Conservation (phyloP, 2,329 filamentous ascomycete genomes). For the Raffaelea deltoideospora region DNA sequence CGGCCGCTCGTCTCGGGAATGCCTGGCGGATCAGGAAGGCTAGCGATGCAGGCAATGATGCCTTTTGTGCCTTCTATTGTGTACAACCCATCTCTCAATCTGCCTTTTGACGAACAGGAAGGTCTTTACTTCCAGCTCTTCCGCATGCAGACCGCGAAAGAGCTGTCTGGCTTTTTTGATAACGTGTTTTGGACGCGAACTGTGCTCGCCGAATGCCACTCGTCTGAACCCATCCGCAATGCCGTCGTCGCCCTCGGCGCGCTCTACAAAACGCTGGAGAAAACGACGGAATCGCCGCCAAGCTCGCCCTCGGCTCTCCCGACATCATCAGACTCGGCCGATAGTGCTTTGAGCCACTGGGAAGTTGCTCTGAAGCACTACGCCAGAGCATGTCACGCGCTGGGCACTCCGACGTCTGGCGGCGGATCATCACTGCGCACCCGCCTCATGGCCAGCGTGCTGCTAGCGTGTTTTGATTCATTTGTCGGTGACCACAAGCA, state of each 20-base stretch:
- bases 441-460: slow-evolving; percentile 47
- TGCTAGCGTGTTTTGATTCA: slow-evolving; percentile 54
- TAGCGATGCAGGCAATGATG: neutral
- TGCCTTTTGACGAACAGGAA: slow-evolving; percentile 37
- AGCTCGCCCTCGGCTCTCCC: slow-evolving; percentile 24
- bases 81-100: slow-evolving; percentile 19
- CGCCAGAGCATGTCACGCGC: slow-evolving; percentile 36
- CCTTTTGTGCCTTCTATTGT: slow-evolving; percentile 13
- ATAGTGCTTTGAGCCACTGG: slow-evolving; percentile 32
- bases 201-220: slow-evolving; percentile 48
- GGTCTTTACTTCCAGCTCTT: slow-evolving; percentile 48
- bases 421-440: slow-evolving; percentile 25
- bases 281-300: slow-evolving; percentile 34
- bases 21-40: too few relatives aligned
- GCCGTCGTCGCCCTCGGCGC: slow-evolving; percentile 52
- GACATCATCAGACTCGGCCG: slow-evolving; percentile 11
- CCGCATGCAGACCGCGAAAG: slow-evolving; percentile 42
- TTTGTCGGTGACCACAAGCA: slow-evolving; percentile 49
- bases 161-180: slow-evolving; percentile 53
- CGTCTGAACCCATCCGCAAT: slow-evolving; percentile 45
- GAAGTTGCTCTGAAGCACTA: slow-evolving; percentile 46
- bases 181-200: slow-evolving; percentile 48
- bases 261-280: slow-evolving; percentile 51
- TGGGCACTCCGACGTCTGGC: slow-evolving; percentile 27
- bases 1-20: slow-evolving; percentile 5